A percentile compares a stretch with the other conserved stretches of the same genome.
These are phyloP conservation scores for Postia placenta DNA, from an alignment of 768 basidiomycete species.

Conservation along the genomic window DNA sequence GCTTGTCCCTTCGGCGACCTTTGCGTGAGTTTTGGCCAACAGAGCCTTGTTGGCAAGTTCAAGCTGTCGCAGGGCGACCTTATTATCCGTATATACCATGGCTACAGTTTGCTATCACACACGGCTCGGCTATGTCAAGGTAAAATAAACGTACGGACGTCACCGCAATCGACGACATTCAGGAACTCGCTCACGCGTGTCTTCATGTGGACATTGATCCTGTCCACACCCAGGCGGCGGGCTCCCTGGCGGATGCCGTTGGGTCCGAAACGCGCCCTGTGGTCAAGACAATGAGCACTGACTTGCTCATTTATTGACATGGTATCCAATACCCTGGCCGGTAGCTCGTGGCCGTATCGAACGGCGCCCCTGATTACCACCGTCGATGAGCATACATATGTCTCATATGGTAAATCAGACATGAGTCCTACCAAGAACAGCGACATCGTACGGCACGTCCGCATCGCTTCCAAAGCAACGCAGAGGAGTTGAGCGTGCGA, in stretches of 20 bases:
- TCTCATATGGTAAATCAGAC: too few relatives aligned
- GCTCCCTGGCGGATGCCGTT: slow-evolving; percentile 29
- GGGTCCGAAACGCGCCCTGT: slow-evolving; percentile 26
- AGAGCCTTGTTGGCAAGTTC: slow-evolving; percentile 24
- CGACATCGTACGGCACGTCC: slow-evolving; percentile 22
- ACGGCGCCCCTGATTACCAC: slow-evolving; percentile 26
- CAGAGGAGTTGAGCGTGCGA: slow-evolving; percentile 19
- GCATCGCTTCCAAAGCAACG: slow-evolving; percentile 25
- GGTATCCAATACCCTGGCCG: slow-evolving; percentile 29
- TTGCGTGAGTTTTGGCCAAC: slow-evolving; percentile 12
- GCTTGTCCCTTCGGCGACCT: slow-evolving; percentile 10
- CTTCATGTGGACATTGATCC: slow-evolving; percentile 26
- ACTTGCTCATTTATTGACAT: too few relatives aligned
- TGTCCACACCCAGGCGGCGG: slow-evolving; percentile 21
- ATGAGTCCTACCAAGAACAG: slow-evolving; percentile 17
- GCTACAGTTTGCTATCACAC: slow-evolving; percentile 1
- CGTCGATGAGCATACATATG: too few relatives aligned
- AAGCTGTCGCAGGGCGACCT: slow-evolving; percentile 27
- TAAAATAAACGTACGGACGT: slow-evolving; percentile 21
- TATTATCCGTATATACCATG: slow-evolving; percentile 21
- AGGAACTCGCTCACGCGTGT: slow-evolving; percentile 21
- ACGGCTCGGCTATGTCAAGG: neutral
- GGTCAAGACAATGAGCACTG: too few relatives aligned
- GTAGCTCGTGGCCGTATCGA: slow-evolving; percentile 28
- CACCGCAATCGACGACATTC: slow-evolving; percentile 26